These are phyloP conservation scores for Russula sp. DNA, from an alignment of 768 basidiomycete species.

Conservation along the genomic window DNA sequence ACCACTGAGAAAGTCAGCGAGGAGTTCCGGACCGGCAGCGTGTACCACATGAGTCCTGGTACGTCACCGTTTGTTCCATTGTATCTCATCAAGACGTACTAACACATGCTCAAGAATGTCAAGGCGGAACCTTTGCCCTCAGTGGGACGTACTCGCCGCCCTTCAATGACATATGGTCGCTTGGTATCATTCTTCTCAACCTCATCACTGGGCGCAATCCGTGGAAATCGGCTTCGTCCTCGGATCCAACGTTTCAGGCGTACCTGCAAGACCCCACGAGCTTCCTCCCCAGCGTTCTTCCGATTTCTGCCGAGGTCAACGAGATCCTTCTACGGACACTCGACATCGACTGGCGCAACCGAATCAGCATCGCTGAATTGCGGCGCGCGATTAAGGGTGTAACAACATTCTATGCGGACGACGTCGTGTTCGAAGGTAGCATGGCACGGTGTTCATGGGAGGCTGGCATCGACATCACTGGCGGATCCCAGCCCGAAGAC, in stretches of 20 bases:
- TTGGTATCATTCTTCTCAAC: conserved; percentile 95
- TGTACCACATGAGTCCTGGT: conserved; percentile 57
- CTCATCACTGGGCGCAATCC: conserved; percentile 93
- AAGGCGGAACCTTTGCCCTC: conserved; percentile 65
- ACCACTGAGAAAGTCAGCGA: conserved; percentile 81
- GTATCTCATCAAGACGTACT: conserved; percentile 25
- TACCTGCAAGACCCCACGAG: conserved; percentile 72
- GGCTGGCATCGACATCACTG: conserved; percentile 60
- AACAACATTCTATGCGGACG: conserved; percentile 66
- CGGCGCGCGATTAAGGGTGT: conserved; percentile 56
- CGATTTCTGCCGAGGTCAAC: conserved; percentile 41
- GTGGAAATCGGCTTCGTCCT: conserved; percentile 82
- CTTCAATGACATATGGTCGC: conserved; percentile 93
- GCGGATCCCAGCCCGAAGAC: conserved; percentile 41
- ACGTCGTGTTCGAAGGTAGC: conserved; percentile 74
- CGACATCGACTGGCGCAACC: conserved; percentile 39
- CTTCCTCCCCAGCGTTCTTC: conserved; percentile 66
- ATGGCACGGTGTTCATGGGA: conserved; percentile 80
- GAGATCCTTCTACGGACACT: conserved; percentile 36
- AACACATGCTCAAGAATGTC: conserved; percentile 65
- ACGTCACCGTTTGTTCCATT: not conserved
- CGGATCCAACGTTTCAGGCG: conserved; percentile 87
- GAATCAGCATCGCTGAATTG: conserved; percentile 45
- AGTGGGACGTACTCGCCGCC: conserved; percentile 76
- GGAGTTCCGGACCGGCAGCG: conserved; percentile 93